Conservation (phyloP, 169 alveolate species). For the Toxoplasma gondii region DNA sequence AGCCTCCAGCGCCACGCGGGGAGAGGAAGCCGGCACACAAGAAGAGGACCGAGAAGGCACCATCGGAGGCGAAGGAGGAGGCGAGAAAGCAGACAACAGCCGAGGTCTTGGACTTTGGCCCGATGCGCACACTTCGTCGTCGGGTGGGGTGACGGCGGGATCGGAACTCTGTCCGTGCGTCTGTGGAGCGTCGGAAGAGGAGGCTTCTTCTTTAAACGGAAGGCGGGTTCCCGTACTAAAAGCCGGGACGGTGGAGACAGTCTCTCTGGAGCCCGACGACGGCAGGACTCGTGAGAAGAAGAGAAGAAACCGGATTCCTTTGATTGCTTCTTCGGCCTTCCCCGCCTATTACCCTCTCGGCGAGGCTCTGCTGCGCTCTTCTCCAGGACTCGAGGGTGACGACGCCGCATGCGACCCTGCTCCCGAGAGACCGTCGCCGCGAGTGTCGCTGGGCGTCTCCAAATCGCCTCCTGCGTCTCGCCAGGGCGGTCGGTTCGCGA, state of each 20-base stretch:
- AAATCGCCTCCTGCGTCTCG: no score
- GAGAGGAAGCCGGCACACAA: background rate
- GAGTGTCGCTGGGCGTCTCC: background rate
- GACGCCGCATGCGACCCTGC: slow-evolving; percentile 38
- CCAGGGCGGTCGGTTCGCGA: no score
- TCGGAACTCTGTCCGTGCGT: background rate
- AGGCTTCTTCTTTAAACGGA: background rate
- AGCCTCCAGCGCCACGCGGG: background rate
- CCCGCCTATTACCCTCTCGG: slow-evolving; percentile 54
- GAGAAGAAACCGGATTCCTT: background rate
- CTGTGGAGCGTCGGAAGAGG: background rate
- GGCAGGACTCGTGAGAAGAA: background rate
- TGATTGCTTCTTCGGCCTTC: slow-evolving; percentile 39
- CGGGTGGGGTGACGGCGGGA: no score
- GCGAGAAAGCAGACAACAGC: background rate
- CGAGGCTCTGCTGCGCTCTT: slow-evolving; percentile 27
- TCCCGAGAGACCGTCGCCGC: slow-evolving; percentile 46
- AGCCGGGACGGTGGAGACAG: background rate
- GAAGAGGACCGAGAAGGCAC: background rate
- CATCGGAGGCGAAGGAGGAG: background rate
- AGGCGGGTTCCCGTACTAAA: background rate
- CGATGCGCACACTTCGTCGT: no score
- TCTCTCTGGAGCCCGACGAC: background rate
- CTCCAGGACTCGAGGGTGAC: background rate
- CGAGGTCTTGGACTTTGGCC: no score